These are phyloP conservation scores for Ceratobasidium sp. DNA, from an alignment of 1,284 basidiomycete species.

Conservation along the genomic window DNA sequence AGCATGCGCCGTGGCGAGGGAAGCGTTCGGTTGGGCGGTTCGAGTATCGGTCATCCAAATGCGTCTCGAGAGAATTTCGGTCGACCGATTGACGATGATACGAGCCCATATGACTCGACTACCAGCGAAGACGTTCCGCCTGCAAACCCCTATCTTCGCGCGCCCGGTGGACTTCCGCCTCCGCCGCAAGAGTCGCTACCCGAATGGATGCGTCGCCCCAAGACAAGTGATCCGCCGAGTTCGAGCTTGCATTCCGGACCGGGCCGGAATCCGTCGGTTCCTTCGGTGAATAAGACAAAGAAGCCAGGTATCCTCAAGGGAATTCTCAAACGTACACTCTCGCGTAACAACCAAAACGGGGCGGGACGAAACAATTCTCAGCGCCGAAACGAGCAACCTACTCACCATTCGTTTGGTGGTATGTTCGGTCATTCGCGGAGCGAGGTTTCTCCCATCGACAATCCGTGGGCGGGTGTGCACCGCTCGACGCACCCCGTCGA, in stretches of 20 bases:
- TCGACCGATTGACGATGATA: not conserved
- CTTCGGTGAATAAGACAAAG: conserved; percentile 22
- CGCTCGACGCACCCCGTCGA: conserved; percentile 17
- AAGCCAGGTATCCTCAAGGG: conserved; percentile 30
- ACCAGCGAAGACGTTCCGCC: conserved; percentile 25
- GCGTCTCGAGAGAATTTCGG: not conserved
- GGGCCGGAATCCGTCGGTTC: conserved; percentile 22
- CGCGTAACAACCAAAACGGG: conserved; percentile 1
- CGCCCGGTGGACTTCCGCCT: conserved; percentile 8
- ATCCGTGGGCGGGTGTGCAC: conserved; percentile 28
- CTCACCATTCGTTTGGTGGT: conserved; percentile 1
- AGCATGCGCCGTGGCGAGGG: conserved; percentile 5
- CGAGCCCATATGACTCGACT: conserved; percentile 23
- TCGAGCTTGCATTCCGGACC: not conserved
- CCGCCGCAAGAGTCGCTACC: not conserved
- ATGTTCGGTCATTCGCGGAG: conserved; percentile 21
- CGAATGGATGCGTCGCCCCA: conserved; percentile 7
- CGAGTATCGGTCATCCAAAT: conserved; percentile 11
- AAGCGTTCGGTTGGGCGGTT: not conserved
- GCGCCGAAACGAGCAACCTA: not conserved
- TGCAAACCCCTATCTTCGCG: not conserved
- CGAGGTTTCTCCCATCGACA: conserved; percentile 36
- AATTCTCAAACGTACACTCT: conserved; percentile 31
- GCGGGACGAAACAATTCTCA: conserved; percentile 11
- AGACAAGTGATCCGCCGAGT: not conserved